Evolutionary conservation across 1,284 basidiomycete genomes (phyloP).

Genomic region (Cryptococcus floricola): DNA sequence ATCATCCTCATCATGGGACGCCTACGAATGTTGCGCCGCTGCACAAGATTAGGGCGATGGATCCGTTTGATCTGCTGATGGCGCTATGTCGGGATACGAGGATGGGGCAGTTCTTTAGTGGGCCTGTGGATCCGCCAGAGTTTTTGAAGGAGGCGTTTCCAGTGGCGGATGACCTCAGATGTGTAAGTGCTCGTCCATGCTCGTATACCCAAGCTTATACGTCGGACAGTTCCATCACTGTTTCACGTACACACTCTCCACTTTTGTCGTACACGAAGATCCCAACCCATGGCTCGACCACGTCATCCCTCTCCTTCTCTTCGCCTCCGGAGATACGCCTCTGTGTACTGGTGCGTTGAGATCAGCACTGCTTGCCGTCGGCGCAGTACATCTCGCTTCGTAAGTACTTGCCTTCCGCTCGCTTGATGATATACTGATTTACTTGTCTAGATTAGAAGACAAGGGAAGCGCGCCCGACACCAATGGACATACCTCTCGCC

Average conservation of each 20-base stretch:
- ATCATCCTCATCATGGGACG: neutral
- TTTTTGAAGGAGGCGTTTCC: constrained; percentile 34
- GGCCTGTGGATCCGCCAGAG: constrained; percentile 33
- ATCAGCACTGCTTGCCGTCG: constrained; percentile 31
- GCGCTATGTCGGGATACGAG: constrained; percentile 36
- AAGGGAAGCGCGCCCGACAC: constrained; percentile 3
- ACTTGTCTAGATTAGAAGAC: constrained; percentile 12
- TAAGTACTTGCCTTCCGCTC: constrained; percentile 5
- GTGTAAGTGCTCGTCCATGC: constrained; percentile 19
- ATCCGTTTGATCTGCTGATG: constrained; percentile 31
- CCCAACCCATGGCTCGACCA: constrained; percentile 40
- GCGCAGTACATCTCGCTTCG: constrained; percentile 32
- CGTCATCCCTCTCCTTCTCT: constrained; percentile 36
- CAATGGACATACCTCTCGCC: constrained; percentile 15
- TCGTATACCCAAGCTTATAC: neutral
- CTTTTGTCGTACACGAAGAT: constrained; percentile 38
- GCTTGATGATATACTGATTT: neutral
- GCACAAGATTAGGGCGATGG: constrained; percentile 8
- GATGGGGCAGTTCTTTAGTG: constrained; percentile 40
- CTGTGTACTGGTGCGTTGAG: constrained; percentile 31
- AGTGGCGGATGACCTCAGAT: constrained; percentile 32
- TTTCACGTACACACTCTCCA: constrained; percentile 40
- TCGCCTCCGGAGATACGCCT: constrained; percentile 26
- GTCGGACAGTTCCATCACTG: constrained; percentile 38
- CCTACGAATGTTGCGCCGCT: neutral